Evolutionary conservation across 352 stramenopile genomes (phyloP).

Genomic region (Phytophthora ohioensis): DNA sequence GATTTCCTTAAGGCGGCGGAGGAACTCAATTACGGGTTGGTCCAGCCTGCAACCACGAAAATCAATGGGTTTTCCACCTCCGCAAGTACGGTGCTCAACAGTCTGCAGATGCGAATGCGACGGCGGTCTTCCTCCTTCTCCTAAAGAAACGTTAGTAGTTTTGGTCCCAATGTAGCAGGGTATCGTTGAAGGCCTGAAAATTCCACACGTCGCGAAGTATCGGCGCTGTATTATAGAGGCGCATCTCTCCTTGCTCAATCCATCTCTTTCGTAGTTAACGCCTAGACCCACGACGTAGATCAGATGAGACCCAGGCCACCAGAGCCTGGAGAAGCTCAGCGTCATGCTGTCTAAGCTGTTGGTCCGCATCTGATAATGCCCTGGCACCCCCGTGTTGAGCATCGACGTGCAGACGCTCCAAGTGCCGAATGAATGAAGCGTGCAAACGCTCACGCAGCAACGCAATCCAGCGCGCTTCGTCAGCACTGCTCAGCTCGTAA

Average conservation of each 20-base stretch:
- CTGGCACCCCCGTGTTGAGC: slow-evolving; percentile 27
- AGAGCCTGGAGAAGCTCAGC: slow-evolving; percentile 57
- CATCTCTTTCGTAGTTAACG: not conserved
- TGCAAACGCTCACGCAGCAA: slow-evolving; percentile 66
- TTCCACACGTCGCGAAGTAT: no score
- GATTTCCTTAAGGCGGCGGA: slow-evolving; percentile 73
- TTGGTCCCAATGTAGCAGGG: no score
- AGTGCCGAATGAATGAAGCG: slow-evolving; percentile 70
- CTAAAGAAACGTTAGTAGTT: slow-evolving; percentile 6
- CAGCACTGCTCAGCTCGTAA: slow-evolving; percentile 54
- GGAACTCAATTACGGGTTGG: slow-evolving; percentile 47
- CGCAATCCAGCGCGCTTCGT: slow-evolving; percentile 60
- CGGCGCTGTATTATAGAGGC: no score
- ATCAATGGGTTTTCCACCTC: slow-evolving; percentile 14
- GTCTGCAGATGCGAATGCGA: slow-evolving; percentile 65
- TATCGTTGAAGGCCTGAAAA: no score
- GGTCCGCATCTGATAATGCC: slow-evolving; percentile 11
- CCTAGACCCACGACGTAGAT: slow-evolving; percentile 41
- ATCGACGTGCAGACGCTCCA: slow-evolving; percentile 63
- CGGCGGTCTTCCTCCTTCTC: slow-evolving; percentile 59
- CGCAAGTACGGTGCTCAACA: slow-evolving; percentile 49
- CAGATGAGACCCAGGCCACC: slow-evolving; percentile 58
- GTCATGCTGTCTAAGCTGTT: slow-evolving; percentile 57
- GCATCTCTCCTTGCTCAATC: no score
- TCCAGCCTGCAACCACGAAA: slow-evolving; percentile 13